Conservation (phyloP, 2,329 filamentous ascomycete species). For the Trichoderma atroviride region DNA sequence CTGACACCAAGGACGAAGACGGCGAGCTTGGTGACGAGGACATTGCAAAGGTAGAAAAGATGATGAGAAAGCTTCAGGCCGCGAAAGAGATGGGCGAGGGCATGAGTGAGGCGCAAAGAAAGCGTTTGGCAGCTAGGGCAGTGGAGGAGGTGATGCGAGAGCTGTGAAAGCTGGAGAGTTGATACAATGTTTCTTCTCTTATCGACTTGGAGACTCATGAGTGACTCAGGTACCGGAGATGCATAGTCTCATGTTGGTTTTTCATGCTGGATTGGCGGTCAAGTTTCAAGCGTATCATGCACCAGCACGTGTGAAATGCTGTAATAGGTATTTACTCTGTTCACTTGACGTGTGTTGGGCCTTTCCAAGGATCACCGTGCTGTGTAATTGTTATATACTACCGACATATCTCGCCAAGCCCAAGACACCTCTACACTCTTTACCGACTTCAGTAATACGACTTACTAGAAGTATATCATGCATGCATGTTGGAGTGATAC, state of each 20-base stretch:
- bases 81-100: constrained; percentile 62
- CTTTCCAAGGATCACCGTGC: not conserved
- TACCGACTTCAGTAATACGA: not conserved
- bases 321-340: not conserved
- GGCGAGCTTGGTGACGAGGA: constrained; percentile 51
- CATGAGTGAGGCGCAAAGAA: constrained; percentile 62
- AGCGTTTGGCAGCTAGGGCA: constrained; percentile 61
- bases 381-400: not conserved
- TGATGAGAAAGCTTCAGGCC: constrained; percentile 67
- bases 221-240: not conserved
- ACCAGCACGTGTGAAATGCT: not conserved
- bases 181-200: not conserved
- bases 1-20: constrained; percentile 13
- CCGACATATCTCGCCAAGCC: not conserved
- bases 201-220: not conserved
- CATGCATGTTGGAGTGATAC: not conserved
- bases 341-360: not conserved
- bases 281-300: not conserved
- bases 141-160: constrained; percentile 68
- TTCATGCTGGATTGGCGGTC: not conserved
- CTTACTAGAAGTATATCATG: not conserved
- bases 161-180: constrained; percentile 39
- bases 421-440: not conserved
- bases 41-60: constrained; percentile 61
- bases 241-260: not conserved